Evolutionary conservation across 345 rosid species (phyloP).

Genomic region (Eucalyptus tenuipes): DNA sequence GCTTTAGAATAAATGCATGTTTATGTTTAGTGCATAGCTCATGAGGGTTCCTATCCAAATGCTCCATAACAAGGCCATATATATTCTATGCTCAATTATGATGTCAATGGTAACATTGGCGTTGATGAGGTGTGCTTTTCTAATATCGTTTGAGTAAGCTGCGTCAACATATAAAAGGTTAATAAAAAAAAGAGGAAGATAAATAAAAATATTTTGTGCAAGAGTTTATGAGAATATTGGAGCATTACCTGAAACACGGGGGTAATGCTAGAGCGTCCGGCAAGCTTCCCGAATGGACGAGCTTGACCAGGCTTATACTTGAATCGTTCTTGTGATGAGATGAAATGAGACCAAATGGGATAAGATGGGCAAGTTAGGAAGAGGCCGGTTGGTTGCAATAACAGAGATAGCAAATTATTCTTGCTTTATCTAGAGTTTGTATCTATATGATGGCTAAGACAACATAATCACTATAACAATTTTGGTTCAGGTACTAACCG

Average conservation of each 20-base stretch:
- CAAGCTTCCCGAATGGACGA: conserved; percentile 36
- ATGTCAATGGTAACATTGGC: conserved; percentile 20
- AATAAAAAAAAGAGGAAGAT: not conserved
- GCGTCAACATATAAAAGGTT: not conserved
- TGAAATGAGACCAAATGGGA: no score
- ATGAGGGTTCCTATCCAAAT: not conserved
- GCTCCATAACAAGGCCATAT: not conserved
- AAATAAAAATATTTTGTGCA: no score
- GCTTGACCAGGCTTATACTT: conserved; percentile 17
- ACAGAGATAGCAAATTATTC: not conserved
- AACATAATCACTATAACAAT: not conserved
- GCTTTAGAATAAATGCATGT: not conserved
- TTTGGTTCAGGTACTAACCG: no score
- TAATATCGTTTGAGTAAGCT: conserved; percentile 27
- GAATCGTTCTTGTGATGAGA: conserved; percentile 13
- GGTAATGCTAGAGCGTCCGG: conserved; percentile 38
- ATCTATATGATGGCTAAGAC: not conserved
- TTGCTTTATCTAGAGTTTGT: not conserved
- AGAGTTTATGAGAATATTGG: not conserved
- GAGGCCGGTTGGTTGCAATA: no score
- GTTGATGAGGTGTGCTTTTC: conserved; percentile 19
- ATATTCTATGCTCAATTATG: not conserved
- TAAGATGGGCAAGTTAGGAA: not conserved
- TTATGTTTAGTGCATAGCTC: not conserved
- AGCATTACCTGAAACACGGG: conserved; percentile 29